A percentile compares a stretch with the other conserved stretches of the same genome.
Evolutionary conservation across 371 early-diverging fungal species (phyloP).

Genomic region (Actinomucor elegans): DNA sequence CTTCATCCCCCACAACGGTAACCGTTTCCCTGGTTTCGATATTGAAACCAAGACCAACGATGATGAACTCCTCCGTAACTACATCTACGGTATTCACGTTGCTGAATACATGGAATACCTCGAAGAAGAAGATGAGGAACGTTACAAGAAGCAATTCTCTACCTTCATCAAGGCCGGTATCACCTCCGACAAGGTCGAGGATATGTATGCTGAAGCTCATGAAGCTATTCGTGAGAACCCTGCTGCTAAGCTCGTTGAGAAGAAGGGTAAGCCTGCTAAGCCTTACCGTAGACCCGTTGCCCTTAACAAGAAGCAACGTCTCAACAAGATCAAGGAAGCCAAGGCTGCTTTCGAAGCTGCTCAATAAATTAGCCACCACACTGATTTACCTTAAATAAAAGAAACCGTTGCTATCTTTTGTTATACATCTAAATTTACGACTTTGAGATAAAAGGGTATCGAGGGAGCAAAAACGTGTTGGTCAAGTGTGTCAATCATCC

Average conservation of each 20-base stretch:
- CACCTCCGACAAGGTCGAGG: constrained; percentile 92
- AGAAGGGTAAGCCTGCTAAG: constrained; percentile 66
- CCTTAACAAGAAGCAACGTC: constrained; percentile 88
- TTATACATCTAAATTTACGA: too few species aligned
- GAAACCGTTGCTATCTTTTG: not conserved
- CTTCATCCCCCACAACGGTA: constrained; percentile 97
- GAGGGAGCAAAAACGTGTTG: too few species aligned
- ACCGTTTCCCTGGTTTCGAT: constrained; percentile 99
- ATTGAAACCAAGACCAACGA: constrained; percentile 90
- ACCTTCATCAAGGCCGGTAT: constrained; percentile 94
- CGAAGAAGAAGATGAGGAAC: constrained; percentile 98
- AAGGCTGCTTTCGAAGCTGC: constrained; percentile 72
- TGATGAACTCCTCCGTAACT: constrained; percentile 93
- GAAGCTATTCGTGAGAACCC: constrained; percentile 95
- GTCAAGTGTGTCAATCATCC: too few species aligned
- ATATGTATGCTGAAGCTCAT: constrained; percentile 96
- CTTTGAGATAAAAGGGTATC: too few species aligned
- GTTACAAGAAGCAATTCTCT: constrained; percentile 97
- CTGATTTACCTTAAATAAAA: not conserved
- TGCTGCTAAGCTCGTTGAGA: constrained; percentile 64
- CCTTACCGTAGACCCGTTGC: constrained; percentile 58
- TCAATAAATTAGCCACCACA: constrained; percentile 6
- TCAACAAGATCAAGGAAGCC: constrained; percentile 89
- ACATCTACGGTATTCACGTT: constrained; percentile 99
- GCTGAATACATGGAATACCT: constrained; percentile 98